Conservation (phyloP, 2,329 filamentous ascomycete species). For the Aspergillus arachidicola region DNA sequence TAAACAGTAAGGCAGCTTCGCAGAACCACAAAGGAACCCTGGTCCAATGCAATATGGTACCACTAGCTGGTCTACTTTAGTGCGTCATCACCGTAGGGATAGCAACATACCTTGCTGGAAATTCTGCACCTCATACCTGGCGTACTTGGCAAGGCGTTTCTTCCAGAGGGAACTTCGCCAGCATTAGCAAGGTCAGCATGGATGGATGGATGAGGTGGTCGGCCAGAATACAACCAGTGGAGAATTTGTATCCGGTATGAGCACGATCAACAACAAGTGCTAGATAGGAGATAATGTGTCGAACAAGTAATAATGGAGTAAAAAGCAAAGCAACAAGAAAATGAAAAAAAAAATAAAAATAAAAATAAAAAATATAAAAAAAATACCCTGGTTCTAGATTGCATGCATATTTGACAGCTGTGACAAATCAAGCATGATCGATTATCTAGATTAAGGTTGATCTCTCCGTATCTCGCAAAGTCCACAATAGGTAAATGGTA, state of each 20-base stretch:
- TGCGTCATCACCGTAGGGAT: neutral
- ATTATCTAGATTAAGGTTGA: slow-evolving; percentile 2
- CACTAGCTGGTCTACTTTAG: neutral
- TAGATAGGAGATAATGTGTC: neutral
- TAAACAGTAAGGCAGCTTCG: neutral
- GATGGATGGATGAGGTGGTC: neutral
- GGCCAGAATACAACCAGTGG: neutral
- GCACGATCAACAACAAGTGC: neutral
- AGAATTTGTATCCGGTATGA: neutral
- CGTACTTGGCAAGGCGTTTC: neutral
- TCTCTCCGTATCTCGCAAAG: neutral
- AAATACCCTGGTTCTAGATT: neutral
- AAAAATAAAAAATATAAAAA: neutral
- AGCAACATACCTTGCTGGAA: neutral
- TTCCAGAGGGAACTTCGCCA: neutral
- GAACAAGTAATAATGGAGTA: neutral
- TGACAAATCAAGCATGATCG: neutral
- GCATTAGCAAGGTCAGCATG: neutral
- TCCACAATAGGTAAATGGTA: slow-evolving; percentile 7
- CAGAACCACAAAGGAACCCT: neutral
- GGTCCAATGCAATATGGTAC: neutral
- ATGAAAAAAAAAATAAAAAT: neutral
- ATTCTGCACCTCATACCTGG: neutral
- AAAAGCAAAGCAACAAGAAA: too few species aligned
- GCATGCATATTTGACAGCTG: neutral